Evolutionary conservation across 179 eudicot species (phyloP).

Genomic region (Silene coronaria): DNA sequence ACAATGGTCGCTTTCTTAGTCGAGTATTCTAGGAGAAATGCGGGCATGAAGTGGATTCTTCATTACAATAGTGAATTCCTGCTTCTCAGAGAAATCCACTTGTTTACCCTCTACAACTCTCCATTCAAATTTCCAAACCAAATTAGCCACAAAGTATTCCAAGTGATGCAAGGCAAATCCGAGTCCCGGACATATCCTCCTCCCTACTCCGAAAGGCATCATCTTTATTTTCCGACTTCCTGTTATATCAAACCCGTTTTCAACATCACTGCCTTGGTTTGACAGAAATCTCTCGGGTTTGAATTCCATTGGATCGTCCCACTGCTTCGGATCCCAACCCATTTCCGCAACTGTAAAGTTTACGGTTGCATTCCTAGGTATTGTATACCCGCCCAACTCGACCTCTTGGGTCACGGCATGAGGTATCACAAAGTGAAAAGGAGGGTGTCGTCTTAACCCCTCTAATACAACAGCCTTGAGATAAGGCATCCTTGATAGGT

Average conservation of each 20-base stretch:
- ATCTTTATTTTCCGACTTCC: slow-evolving; percentile 19
- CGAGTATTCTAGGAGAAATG: slow-evolving; percentile 7
- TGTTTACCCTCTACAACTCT: slow-evolving; percentile 4
- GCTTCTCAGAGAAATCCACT: slow-evolving; percentile 14
- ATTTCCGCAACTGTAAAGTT: slow-evolving; percentile 18
- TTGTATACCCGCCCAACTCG: slow-evolving; percentile 5
- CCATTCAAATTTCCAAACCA: slow-evolving; percentile 21
- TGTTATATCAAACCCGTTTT: slow-evolving; percentile 11
- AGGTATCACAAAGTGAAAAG: slow-evolving; percentile 18
- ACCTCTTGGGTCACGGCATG: slow-evolving; percentile 17
- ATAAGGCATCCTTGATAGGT: slow-evolving; percentile 12
- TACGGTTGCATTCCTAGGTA: slow-evolving; percentile 11
- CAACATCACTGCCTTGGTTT: background rate
- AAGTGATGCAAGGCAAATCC: slow-evolving; percentile 19
- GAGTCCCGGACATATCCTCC: slow-evolving; percentile 18
- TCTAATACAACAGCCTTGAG: slow-evolving; percentile 13
- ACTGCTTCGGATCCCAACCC: slow-evolving; percentile 13
- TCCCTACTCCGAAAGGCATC: slow-evolving; percentile 13
- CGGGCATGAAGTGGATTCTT: slow-evolving; percentile 18
- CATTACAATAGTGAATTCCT: slow-evolving; percentile 20
- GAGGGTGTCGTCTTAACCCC: slow-evolving; percentile 17
- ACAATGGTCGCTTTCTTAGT: background rate
- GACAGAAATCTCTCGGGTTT: slow-evolving; percentile 18
- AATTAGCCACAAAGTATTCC: slow-evolving; percentile 19
- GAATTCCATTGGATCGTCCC: slow-evolving; percentile 17